These are phyloP conservation scores for Stentor roeselii DNA, from an alignment of 73 alveolate species.

Conservation along the genomic window DNA sequence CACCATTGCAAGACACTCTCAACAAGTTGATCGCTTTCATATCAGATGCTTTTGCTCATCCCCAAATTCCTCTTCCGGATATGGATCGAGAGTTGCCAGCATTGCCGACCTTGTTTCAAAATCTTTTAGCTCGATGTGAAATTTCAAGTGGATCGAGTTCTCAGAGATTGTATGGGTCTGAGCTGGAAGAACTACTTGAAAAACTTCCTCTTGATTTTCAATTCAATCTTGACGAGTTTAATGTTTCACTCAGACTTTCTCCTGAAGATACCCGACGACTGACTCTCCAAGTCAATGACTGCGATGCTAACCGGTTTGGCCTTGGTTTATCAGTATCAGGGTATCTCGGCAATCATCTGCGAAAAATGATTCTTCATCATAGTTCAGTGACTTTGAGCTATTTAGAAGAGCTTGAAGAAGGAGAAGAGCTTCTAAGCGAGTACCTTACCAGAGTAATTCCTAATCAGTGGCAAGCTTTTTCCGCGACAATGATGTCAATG, in stretches of 20 bases:
- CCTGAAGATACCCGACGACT: neutral
- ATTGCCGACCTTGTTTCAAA: neutral
- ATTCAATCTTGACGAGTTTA: neutral
- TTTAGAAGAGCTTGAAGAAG: neutral
- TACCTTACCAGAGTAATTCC: neutral
- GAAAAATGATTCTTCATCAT: neutral
- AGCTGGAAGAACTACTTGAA: too few species aligned
- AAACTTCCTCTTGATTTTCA: neutral
- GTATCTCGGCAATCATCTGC: neutral
- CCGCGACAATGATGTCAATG: neutral
- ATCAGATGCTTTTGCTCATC: neutral
- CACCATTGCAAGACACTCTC: neutral
- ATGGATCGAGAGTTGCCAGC: neutral
- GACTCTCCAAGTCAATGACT: neutral
- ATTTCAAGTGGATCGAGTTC: too few species aligned
- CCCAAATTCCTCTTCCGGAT: neutral
- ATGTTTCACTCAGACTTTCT: neutral
- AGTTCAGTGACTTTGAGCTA: neutral
- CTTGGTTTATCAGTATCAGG: neutral
- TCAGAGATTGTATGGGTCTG: neutral
- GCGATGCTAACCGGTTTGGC: neutral
- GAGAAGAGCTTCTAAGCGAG: neutral
- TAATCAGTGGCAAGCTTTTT: neutral
- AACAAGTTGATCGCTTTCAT: too few species aligned
- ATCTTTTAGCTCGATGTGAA: neutral